Evolutionary conservation across 1,284 basidiomycete species (phyloP).

Genomic region (Macrocybe sp.): DNA sequence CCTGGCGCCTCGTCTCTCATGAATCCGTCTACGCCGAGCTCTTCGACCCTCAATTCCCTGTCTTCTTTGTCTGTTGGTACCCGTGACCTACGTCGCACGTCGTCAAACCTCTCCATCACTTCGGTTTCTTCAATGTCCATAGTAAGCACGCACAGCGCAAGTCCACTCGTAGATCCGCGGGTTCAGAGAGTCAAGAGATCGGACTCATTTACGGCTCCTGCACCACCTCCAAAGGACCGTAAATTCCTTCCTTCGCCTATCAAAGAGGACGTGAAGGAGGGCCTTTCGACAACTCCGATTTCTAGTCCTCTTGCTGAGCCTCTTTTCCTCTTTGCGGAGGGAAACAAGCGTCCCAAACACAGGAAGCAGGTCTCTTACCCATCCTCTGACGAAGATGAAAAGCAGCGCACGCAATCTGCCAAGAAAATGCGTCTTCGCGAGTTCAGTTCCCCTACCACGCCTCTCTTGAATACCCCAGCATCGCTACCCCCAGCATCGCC

Average conservation of each 20-base stretch:
- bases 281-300: constrained; percentile 10
- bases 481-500: constrained; percentile 12
- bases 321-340: constrained; percentile 25
- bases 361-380: constrained; percentile 34
- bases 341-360: constrained; percentile 14
- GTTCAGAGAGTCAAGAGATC: constrained; percentile 37
- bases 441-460: constrained; percentile 17
- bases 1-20: constrained; percentile 35
- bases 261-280: constrained; percentile 13
- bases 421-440: constrained; percentile 58
- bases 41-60: constrained; percentile 55
- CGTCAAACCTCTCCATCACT: constrained; percentile 36
- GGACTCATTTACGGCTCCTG: constrained; percentile 34
- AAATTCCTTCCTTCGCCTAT: constrained; percentile 12
- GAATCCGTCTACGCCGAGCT: constrained; percentile 59
- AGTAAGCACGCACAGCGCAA: constrained; percentile 22
- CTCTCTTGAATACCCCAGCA: neutral
- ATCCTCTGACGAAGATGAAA: constrained; percentile 77
- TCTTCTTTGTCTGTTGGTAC: constrained; percentile 29
- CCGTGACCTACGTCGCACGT: constrained; percentile 32
- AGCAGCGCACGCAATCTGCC: constrained; percentile 46
- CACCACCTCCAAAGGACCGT: constrained; percentile 25
- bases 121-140: constrained; percentile 26
- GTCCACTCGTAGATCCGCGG: constrained; percentile 32
- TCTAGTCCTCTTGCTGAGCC: constrained; percentile 24